Base-by-base conservation (phyloP, 108 stramenopile genomes). In the Craspedostauros australis region DNA sequence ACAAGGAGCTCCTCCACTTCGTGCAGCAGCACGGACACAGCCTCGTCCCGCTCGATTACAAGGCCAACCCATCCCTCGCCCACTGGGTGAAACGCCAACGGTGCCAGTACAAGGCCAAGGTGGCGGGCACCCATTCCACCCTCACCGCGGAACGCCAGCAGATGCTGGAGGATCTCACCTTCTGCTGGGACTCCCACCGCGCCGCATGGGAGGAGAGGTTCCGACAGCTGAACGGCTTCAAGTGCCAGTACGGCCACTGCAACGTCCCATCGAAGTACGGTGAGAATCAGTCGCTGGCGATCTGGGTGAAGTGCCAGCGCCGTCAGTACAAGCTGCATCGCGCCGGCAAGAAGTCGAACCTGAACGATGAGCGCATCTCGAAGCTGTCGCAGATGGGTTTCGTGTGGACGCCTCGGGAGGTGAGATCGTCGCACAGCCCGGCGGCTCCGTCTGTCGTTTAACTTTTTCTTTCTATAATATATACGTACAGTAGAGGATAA, bases 71-170 rank as follows among this genome's bases (percentile, higher is more conserved):
- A 0, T 19, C 31, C 14, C 48, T 73, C 1, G 58, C 45, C 1
- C 15, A 29, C 14, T 75, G 73, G 72, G 61, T 75, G 5, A 62
- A 62, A 5, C 51, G 42, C 1, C 66, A 64, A 58, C 54, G 67
- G 14, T 45, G 57, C 21, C 69, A 75, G 45, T 75, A 68, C 45
- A 57, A 60, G 31, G 27, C 60, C 1, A 24, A 47, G 24, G 20
- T 54, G 27, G 42, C 51, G 21, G 73, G 73, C 26, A 63, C 71
- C n/a, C 41, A 49, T 11, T 54, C 58, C 11, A 57, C 60, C 11
- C 60, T 84, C 55, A 77, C 72, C 19, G 12, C 57, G 31, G 62
- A 73, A 2, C 70, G 71, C 18, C 62, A 73, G 1, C 44, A 75
- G 12, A 28, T 55, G 0, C 52, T 84, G 37, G 50, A 77, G 27